Base-by-base conservation (phyloP, 176 grass and related monocot species). In the Pontederia paniculata region DNA sequence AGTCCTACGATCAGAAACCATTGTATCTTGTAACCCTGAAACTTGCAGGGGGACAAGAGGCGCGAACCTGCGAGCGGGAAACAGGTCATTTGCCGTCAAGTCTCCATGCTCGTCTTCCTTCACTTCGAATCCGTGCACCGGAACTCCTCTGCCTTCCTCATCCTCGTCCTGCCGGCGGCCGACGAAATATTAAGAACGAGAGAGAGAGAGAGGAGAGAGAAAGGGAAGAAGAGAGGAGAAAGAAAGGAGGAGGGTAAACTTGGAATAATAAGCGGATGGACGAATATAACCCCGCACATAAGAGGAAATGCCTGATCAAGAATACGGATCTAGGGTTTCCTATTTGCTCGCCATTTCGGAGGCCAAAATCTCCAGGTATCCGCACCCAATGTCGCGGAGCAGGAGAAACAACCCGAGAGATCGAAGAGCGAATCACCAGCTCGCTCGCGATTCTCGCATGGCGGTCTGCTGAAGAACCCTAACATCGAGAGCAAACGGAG, bases 271-370 rank as follows among this genome's bases (percentile, higher is more conserved):
- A 22, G 14, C 15, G 15, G n/a, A 50, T n/a, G 48, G 48, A 50
- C 48, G 15, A 50, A 50, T 50, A 50, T 17, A 50, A 50, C 15
- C 48, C 48, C 15, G 13, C 1, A 17, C 4, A 17, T 17, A 50
- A 50, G 14, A 15, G 48, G 48, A 50, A 50, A 50, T 17, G 48
- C n/a, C 48, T 13, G 48, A 50, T 50, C 48, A 16, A 65, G 9
- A 18, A 22, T 23, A 21, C 42, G 43, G 48, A 65, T 65, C 46
- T 65, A 65, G 46, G 62, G 23, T 41, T 65, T 65, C 62, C 22
- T n/a, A 12, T 44, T 45, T 31, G 1, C 23, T 13, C 14, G 28
- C 28, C 28, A 37, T 64, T 48, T 52, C 23, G n/a, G 14, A n/a
- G 5, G 12, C 50, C 28, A 37, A 37, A 37, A 37, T 48, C 45